These are phyloP conservation scores for Blastomyces parvus DNA, from an alignment of 2,329 filamentous ascomycete species.

Conservation along the genomic window DNA sequence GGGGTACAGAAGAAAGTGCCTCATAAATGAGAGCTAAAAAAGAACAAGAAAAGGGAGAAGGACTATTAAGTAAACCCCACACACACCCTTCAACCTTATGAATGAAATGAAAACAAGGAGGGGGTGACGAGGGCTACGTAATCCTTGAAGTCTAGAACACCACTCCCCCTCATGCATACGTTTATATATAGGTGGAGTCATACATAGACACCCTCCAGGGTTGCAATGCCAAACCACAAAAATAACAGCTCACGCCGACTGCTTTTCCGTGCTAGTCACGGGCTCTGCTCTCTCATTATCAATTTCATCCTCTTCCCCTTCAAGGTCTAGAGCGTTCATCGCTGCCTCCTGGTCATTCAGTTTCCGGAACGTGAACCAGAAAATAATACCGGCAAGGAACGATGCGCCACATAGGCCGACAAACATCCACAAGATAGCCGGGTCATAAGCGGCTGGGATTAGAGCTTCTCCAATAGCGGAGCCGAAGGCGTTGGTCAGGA, in stretches of 20 bases:
- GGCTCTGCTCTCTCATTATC: not conserved
- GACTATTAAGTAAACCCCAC: not conserved
- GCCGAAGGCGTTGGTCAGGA: constrained; percentile 51
- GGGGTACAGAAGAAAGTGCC: not conserved
- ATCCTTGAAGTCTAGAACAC: not conserved
- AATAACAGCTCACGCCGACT: not conserved
- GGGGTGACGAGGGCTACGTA: not conserved
- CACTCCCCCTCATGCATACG: not conserved
- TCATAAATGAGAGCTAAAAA: not conserved
- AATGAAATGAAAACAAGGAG: not conserved
- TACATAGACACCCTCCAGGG: not conserved
- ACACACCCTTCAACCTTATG: not conserved
- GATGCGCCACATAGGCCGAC: constrained; percentile 45
- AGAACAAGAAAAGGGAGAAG: not conserved
- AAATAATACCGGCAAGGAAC: constrained; percentile 42
- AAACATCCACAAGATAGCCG: constrained; percentile 59
- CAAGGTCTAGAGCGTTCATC: constrained; percentile 41
- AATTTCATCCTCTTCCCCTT: constrained; percentile 19
- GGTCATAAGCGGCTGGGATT: constrained; percentile 52
- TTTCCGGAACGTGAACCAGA: constrained; percentile 44
- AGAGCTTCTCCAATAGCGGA: constrained; percentile 53
- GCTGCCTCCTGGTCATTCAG: constrained; percentile 42
- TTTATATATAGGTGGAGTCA: not conserved
- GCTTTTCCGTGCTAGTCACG: not conserved
- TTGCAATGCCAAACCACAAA: not conserved